Evolutionary conservation across 2,329 filamentous ascomycete genomes (phyloP), one percentile per base, ranked within the genome.

Genomic region (Hymenoscyphus linearis): DNA sequence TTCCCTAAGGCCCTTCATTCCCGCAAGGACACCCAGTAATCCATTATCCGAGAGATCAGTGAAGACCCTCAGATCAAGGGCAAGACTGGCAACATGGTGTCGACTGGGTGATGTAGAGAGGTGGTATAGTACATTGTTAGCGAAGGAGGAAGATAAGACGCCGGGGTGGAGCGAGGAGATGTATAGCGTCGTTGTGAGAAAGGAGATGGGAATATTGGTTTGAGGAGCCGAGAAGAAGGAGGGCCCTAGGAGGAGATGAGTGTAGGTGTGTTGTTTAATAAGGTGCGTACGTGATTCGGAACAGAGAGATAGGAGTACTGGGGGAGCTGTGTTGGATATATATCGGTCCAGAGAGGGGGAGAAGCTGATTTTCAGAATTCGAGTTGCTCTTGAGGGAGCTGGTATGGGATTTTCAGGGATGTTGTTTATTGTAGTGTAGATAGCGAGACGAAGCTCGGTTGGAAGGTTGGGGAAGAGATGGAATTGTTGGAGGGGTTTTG

Each of bases 331-430:
- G 57, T 65, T 67, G 37, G 67, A 62, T 7, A 67, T 58, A 25
- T 69, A 69, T 37, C 57, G 52, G 18, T 54, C 31, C 2, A 62
- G 44, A 25, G 59, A 62, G 1, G 65, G 62, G 13, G 64, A 63
- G 59, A 65, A 69, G 55, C 58, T 61, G 47, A 71, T 65, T 52
- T 69, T 66, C 12, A 71, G 60, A 27, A 71, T 70, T 1, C 64
- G 65, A 10, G 60, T 13, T 56, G 53, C 37, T 57, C n/a, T n/a
- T 16, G 34, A 44, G 57, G 54, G 55, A 54, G 57, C 6, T 37
- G 36, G 35, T 14, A 62, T 44, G 12, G 55, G 44, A 14, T 26
- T 26, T 25, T 40, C 18, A 22, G 44, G 18, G 54, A 55, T 16
- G 56, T 52, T 47, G 12, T 62, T 61, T 12, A 66, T 64, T 9